Evolutionary conservation across 2,329 filamentous ascomycete genomes (phyloP), one percentile per base, ranked within the genome.

Genomic region (Thermothelomyces thermophilus): DNA sequence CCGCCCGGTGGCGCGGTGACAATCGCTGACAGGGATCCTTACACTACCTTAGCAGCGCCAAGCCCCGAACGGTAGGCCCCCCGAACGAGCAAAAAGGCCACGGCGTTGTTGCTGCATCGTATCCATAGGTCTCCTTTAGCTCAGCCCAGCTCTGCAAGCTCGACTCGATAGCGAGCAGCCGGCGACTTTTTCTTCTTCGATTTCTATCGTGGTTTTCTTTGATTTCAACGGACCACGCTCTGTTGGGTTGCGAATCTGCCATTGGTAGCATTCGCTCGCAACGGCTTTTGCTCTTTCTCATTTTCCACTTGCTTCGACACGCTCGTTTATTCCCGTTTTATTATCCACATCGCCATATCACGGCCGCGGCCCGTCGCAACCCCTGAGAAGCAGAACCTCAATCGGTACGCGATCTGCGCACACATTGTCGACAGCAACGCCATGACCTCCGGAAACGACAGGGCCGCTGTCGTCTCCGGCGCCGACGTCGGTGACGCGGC

Each of bases 391-490:
- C 46, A 50, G 28, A 41, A 43, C 20, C 41, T 28, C 47, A 22
- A 39, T 35, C 10, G 41, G 31, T 30, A 35, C 22, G 37, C 14
- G 35, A 42, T 16, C 39, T 30, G 39, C 41, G 10, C 24, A 41
- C 13, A 37, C 17, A 45, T 10, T 2, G 13, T 9, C 34, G 31
- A 13, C 20, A 34, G 16, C 13, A 39, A 22, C 36, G 43, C 19
- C 41, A 51, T 82, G 78, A 75, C 76, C 61, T 70, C 72, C 40
- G 52, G 40, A 47, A 52, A 46, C 63, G 72, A 74, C 51, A 76
- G 73, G 67, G 72, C 74, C 63, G 70, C 73, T 62, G 69, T 76
- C 66, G 79, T 76, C 66, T 80, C 81, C 34, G 81, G 81, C 68
- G 74, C 76, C 62, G 79, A 83, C 60, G 66, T 75, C 50, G 72